Evolutionary conservation across 1,139 yeast genomes (phyloP), one percentile per base, ranked within the genome.

Genomic region (Zhuliangozyma parablackwelliae): DNA sequence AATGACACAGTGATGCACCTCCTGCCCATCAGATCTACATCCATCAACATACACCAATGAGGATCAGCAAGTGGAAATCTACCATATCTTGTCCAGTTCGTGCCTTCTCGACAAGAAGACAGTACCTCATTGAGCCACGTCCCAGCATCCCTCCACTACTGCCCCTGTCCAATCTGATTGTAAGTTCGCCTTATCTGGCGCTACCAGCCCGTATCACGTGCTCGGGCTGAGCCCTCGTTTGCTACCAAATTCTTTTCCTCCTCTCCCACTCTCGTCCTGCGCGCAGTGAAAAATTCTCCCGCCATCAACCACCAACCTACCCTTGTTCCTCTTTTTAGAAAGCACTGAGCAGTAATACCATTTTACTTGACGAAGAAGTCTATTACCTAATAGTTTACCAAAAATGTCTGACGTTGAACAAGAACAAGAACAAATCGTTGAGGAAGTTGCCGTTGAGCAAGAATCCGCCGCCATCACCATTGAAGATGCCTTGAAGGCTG

Each of bases 401-500:
- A 70, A 55, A 65, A 83, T 84, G 92, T 84, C 92, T 79, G 92
- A 83, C 84, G 80, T 80, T 72, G 86, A 80, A 76, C 81, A 78
- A 72, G 86, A 80, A 76, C 81, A 78, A 72, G 88, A 82, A 70
- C 82, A 75, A 73, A 82, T 84, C 72, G 87, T 83, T 67, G 95
- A 81, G 72, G 83, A 78, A 69, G 82, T 74, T 62, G 95, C 82
- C 69, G 88, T 78, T 65, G 95, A 81, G 71, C 92, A 80, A 72
- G 82, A 82, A 64, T 69, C 86, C 59, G 87, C 88, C 50, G 82
- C 92, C 64, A 83, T 92, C 78, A 80, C 97, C 70, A 84, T 92
- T 60, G 98, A 94, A 80, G 98, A 94, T 70, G 96, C 97, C 68
- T 81, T 92, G 72, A 88, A 90, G 80, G 95, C 89, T 68, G 98